Evolutionary conservation across 208 protist genomes (phyloP).

Genomic region (Acanthamoeba healyi): DNA sequence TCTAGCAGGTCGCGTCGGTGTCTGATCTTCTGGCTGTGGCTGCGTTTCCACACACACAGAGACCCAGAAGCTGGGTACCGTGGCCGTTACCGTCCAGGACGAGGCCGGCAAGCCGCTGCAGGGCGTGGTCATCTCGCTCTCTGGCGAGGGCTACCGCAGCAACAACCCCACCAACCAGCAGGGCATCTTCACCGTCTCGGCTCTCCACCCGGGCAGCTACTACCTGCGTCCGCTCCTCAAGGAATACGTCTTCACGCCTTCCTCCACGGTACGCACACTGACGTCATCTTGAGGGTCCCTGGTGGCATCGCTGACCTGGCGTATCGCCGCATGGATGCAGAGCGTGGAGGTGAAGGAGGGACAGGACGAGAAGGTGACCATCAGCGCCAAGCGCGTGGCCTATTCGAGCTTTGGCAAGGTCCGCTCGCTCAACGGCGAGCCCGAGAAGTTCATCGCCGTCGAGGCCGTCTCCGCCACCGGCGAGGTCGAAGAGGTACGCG

Average conservation of each 20-base stretch:
- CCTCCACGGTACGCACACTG: not conserved
- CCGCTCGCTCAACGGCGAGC: constrained; percentile 54
- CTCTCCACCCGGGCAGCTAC: constrained; percentile 53
- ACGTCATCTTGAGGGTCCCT: too few relatives aligned
- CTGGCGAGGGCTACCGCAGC: constrained; percentile 55
- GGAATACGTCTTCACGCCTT: constrained; percentile 55
- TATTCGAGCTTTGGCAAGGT: constrained; percentile 47
- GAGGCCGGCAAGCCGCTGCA: not conserved
- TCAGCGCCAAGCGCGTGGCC: constrained; percentile 28
- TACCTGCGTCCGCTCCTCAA: constrained; percentile 47
- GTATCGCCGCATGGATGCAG: not conserved
- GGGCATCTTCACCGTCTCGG: constrained; percentile 24
- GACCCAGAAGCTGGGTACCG: constrained; percentile 50
- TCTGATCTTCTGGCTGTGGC: too few relatives aligned
- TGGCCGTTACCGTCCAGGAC: not conserved
- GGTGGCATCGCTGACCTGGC: too few relatives aligned
- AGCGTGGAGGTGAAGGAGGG: constrained; percentile 45
- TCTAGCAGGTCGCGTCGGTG: too few relatives aligned
- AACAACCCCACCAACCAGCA: constrained; percentile 30
- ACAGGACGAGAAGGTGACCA: not conserved
- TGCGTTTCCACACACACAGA: too few relatives aligned
- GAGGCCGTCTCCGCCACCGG: constrained; percentile 37
- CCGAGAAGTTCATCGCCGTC: constrained; percentile 60
- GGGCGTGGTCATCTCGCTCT: constrained; percentile 53
- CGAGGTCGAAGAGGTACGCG: constrained; percentile 2